Percentiles rank a stretch among this genome's conserved stretches.
Conservation (phyloP, 2,329 filamentous ascomycete species). For the Diaporthe vaccinii region DNA sequence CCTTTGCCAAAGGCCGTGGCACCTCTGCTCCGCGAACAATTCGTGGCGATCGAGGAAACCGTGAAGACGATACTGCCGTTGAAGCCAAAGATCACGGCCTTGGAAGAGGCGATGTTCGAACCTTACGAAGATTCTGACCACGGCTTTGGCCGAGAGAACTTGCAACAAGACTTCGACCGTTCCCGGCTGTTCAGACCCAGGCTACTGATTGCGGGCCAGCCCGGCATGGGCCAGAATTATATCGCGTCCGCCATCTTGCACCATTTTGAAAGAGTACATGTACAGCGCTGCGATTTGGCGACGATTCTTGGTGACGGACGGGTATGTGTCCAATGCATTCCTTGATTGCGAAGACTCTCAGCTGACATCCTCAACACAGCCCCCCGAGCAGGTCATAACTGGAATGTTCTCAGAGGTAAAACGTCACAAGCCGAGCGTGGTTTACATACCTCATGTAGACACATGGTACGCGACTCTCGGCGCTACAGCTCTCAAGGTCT, state of each 20-base stretch:
- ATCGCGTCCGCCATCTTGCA: conserved; percentile 87
- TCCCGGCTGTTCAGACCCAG: conserved; percentile 90
- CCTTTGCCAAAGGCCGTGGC: conserved; percentile 85
- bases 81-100: conserved; percentile 86
- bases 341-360: conserved; percentile 36
- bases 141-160: conserved; percentile 86
- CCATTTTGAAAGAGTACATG: conserved; percentile 92
- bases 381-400: conserved; percentile 89
- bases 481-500: conserved; percentile 82
- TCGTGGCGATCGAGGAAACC: conserved; percentile 76
- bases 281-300: conserved; percentile 93
- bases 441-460: conserved; percentile 92
- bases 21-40: conserved; percentile 81
- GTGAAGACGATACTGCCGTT: conserved; percentile 85
- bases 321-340: conserved; percentile 58
- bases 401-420: conserved; percentile 93
- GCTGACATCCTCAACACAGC: conserved; percentile 56
- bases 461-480: conserved; percentile 80
- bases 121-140: conserved; percentile 85
- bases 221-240: conserved; percentile 95
- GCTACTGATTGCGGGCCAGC: conserved; percentile 83
- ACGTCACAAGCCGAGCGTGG: conserved; percentile 94
- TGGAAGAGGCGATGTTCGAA: conserved; percentile 95
- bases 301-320: conserved; percentile 88
- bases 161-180: conserved; percentile 84